These are phyloP conservation scores for Astrothelium macrocarpum DNA, from an alignment of 495 filamentous ascomycete genomes.

Conservation along the genomic window DNA sequence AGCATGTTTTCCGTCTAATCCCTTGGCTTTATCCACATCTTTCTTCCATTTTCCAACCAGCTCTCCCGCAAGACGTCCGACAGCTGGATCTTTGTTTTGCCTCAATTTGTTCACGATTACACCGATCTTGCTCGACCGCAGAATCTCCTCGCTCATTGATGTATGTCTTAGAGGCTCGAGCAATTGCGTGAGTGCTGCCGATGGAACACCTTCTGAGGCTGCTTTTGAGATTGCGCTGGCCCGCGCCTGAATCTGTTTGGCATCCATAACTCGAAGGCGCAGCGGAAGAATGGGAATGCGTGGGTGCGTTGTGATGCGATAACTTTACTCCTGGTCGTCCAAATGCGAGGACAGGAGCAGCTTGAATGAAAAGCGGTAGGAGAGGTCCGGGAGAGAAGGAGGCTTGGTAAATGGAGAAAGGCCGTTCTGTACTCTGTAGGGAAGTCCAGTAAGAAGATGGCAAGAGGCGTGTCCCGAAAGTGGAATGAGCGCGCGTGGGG, in stretches of 20 bases:
- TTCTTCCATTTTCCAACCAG: constrained; percentile 83
- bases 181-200: constrained; percentile 54
- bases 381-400: too few species aligned
- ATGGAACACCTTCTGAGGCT: constrained; percentile 53
- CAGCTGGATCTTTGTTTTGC: constrained; percentile 61
- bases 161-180: constrained; percentile 69
- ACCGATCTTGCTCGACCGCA: constrained; percentile 81
- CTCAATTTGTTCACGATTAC: constrained; percentile 79
- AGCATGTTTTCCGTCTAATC: constrained; percentile 46
- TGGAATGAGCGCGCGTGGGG: background rate
- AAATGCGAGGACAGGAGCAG: too few species aligned
- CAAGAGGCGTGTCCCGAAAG: background rate
- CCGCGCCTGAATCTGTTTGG: constrained; percentile 63
- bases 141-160: constrained; percentile 79
- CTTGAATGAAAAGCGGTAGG: too few species aligned
- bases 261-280: constrained; percentile 72
- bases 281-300: too few species aligned
- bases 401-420: too few species aligned
- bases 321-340: too few species aligned
- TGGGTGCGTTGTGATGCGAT: too few species aligned
- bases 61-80: constrained; percentile 61
- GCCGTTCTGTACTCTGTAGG: too few species aligned
- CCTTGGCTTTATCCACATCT: constrained; percentile 45
- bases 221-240: constrained; percentile 71
- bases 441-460: too few species aligned